Percentiles rank a stretch among this genome's conserved stretches.
Conservation (phyloP, 805 yeast species). For the Candida gorgasii region DNA sequence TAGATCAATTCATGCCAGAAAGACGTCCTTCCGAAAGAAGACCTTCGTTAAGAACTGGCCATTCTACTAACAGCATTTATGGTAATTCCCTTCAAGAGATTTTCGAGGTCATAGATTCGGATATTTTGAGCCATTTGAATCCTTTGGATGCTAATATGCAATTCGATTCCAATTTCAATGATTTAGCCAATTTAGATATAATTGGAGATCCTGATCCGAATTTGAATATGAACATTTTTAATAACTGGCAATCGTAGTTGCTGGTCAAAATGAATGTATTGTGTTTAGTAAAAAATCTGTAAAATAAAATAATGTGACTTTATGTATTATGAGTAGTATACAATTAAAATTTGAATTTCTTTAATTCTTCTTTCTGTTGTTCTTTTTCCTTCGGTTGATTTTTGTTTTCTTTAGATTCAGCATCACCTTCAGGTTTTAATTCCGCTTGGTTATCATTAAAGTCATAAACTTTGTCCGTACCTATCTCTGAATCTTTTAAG, state of each 20-base stretch:
- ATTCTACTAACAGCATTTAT: constrained; percentile 8
- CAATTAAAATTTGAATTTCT: constrained; percentile 16
- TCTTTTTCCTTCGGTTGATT: constrained; percentile 1
- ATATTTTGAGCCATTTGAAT: constrained; percentile 28
- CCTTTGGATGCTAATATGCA: constrained; percentile 27
- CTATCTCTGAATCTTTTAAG: constrained; percentile 18
- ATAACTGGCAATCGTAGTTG: too few relatives aligned
- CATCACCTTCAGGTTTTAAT: too few relatives aligned
- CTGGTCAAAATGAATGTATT: too few relatives aligned
- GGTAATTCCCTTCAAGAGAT: constrained; percentile 24
- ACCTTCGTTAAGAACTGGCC: too few relatives aligned
- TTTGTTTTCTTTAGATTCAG: constrained; percentile 1
- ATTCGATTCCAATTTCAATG: constrained; percentile 13
- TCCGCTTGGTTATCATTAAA: too few relatives aligned
- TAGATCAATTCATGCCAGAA: not conserved
- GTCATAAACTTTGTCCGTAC: constrained; percentile 18
- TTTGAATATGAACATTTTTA: constrained; percentile 1
- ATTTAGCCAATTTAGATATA: constrained; percentile 6
- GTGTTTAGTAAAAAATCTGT: too few relatives aligned
- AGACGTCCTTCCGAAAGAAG: not conserved
- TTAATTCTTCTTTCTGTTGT: constrained; percentile 9
- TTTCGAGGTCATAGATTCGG: constrained; percentile 32
- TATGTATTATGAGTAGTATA: constrained; percentile 3
- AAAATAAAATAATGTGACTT: too few relatives aligned
- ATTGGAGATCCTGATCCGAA: constrained; percentile 2